Conservation (phyloP, 2,329 filamentous ascomycete genomes). For the Cryoendolithus antarcticus region DNA sequence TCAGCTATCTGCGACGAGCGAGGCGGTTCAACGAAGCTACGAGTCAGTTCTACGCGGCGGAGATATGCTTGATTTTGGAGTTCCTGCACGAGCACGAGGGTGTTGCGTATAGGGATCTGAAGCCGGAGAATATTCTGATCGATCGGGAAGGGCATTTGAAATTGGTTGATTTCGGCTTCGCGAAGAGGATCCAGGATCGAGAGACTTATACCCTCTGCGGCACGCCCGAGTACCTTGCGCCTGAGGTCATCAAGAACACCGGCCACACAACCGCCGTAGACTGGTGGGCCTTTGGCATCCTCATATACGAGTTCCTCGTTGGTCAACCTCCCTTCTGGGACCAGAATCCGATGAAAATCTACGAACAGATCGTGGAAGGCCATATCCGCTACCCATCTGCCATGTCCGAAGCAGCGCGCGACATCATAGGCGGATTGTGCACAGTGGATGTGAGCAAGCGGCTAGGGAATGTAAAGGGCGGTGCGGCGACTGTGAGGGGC, state of each 20-base stretch:
- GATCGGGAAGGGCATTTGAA: conserved; percentile 70
- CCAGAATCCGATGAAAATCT: conserved; percentile 75
- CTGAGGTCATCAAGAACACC: conserved; percentile 74
- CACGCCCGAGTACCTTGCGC: conserved; percentile 72
- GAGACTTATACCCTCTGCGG: conserved; percentile 78
- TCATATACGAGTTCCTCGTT: conserved; percentile 75
- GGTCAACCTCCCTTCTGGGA: conserved; percentile 83
- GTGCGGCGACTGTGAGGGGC: conserved; percentile 57
- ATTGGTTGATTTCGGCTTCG: conserved; percentile 75
- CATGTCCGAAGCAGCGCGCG: conserved; percentile 57
- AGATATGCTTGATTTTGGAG: conserved; percentile 71
- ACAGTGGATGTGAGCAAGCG: conserved; percentile 67
- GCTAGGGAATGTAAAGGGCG: conserved; percentile 66
- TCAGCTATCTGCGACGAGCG: conserved; percentile 67
- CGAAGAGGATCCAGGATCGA: conserved; percentile 59
- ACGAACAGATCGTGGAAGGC: conserved; percentile 70
- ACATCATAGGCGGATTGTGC: conserved; percentile 65
- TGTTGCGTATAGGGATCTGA: conserved; percentile 70
- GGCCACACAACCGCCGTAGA: conserved; percentile 63
- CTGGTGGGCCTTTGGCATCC: conserved; percentile 77
- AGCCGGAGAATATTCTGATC: conserved; percentile 71
- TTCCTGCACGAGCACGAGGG: conserved; percentile 69
- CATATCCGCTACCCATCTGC: conserved; percentile 59
- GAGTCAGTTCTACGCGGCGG: conserved; percentile 70
- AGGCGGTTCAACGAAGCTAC: conserved; percentile 68